These are phyloP conservation scores for Sphaerulina populicola DNA, from an alignment of 2,329 filamentous ascomycete genomes.

Conservation along the genomic window DNA sequence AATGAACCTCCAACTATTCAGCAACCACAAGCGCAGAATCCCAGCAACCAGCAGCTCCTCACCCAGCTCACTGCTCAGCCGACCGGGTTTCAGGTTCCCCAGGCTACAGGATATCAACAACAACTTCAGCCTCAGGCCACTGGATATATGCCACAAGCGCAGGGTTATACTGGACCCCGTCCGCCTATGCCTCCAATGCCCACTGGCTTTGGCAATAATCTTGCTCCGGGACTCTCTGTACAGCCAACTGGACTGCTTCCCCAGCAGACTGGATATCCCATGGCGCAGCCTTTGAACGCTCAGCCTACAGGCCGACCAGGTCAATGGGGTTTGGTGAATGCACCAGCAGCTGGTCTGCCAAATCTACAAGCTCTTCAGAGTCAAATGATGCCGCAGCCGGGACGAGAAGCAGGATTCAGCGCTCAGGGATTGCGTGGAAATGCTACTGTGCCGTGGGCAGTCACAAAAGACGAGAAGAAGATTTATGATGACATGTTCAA, in stretches of 20 bases:
- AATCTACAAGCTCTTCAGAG: conserved; percentile 89
- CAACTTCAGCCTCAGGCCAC: conserved; percentile 47
- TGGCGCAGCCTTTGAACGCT: conserved; percentile 65
- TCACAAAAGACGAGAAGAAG: conserved; percentile 97
- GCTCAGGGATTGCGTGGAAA: conserved; percentile 84
- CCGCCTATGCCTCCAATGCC: conserved; percentile 80
- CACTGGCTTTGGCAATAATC: conserved; percentile 52
- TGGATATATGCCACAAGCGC: conserved; percentile 61
- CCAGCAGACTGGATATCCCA: conserved; percentile 56
- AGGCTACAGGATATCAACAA: conserved; percentile 46
- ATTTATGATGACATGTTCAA: conserved; percentile 92
- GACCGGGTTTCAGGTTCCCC: conserved; percentile 49
- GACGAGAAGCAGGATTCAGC: conserved; percentile 78
- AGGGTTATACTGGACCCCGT: conserved; percentile 70
- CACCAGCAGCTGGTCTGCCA: conserved; percentile 76
- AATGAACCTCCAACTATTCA: conserved; percentile 47
- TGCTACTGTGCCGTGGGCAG: conserved; percentile 94
- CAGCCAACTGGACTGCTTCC: conserved; percentile 41
- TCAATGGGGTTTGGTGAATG: conserved; percentile 98
- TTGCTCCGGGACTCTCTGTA: conserved; percentile 3
- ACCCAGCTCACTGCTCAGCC: conserved; percentile 49
- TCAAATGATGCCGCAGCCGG: conserved; percentile 94
- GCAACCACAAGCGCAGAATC: conserved; percentile 51
- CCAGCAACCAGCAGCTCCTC: conserved; percentile 58
- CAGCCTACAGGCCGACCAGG: conserved; percentile 89